Evolutionary conservation across 148 eudicot species (phyloP), one percentile per base, ranked within the genome.

Genomic region (Camellia sinensis): DNA sequence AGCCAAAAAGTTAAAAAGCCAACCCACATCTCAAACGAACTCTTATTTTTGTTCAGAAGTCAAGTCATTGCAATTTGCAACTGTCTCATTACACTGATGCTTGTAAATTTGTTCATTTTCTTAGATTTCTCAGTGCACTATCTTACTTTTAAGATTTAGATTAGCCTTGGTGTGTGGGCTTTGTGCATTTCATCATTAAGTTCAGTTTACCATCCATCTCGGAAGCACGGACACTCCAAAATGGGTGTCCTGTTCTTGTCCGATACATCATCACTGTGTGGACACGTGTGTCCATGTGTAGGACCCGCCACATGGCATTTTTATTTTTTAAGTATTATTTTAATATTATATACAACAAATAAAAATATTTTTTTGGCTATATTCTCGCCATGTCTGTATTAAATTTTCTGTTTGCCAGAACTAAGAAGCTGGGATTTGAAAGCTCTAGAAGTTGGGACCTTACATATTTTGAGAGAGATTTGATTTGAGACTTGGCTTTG

Each of bases 1-100:
- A 29, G 37, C 37, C 37, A 29, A 29, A 29, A 29, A 29, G 1
- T 29, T 1, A 29, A 29, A 29, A 29, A 29, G 37, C 37, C 37
- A 29, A 29, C 37, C 1, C 37, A 29, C 37, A 29, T 29, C 37
- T 29, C 37, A 29, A 29, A 29, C 37, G 1, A 29, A 29, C 37
- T 29, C 37, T 29, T 29, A 29, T 29, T 29, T 22, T 73, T 10
- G 43, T 73, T 57, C 48, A 29, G 19, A 73, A 54, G 76, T 12
- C 64, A 40, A 40, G 66, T 62, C 66, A 60, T 61, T 44, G 37
- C 67, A 62, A 50, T 74, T 74, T 73, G 46, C 46, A 29, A 17
- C 56, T 72, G 21, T 56, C 76, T 57, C 6, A n/a, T 59, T 44
- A 44, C 9, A 15, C 8, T 44, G 37, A 37, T 11, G 69, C 69